phyloP scores from a whole-genome alignment of 768 basidiomycete genomes.

The Rubroboletus satanas region DNA sequence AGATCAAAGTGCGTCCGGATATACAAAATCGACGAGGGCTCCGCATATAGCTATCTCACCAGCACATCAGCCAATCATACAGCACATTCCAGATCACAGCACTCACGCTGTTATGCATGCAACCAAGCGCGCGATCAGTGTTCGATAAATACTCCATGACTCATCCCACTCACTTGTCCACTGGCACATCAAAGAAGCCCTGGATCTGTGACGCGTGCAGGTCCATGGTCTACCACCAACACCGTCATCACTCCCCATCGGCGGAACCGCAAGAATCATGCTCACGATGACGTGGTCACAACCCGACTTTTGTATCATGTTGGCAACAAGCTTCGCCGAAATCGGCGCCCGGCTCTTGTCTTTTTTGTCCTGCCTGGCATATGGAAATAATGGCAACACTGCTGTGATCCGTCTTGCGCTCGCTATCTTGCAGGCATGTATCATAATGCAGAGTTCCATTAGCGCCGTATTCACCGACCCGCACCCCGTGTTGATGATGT shows the following conservation, averaged over 20 bases:
- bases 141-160: neutral
- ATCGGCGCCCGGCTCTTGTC: conserved; percentile 98
- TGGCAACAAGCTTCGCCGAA: conserved; percentile 96
- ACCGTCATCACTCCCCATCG: conserved; percentile 2
- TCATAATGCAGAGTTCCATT: conserved; percentile 99
- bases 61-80: conserved; percentile 21
- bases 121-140: conserved; percentile 14
- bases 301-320: conserved; percentile 90
- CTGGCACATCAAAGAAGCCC: conserved; percentile 99
- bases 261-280: conserved; percentile 14
- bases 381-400: conserved; percentile 96
- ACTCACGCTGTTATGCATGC: conserved; percentile 46
- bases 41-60: conserved; percentile 74
- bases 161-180: conserved; percentile 83
- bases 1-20: conserved; percentile 90
- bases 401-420: conserved; percentile 97
- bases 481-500: conserved; percentile 94
- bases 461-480: conserved; percentile 87
- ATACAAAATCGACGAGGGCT: conserved; percentile 92
- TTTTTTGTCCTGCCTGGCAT: conserved; percentile 97
- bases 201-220: conserved; percentile 98
- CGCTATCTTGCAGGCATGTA: conserved; percentile 99
- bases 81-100: conserved; percentile 1
- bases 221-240: conserved; percentile 81
- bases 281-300: conserved; percentile 96